Conservation (phyloP, 305 asterid species). For the Solanum hybrid region DNA sequence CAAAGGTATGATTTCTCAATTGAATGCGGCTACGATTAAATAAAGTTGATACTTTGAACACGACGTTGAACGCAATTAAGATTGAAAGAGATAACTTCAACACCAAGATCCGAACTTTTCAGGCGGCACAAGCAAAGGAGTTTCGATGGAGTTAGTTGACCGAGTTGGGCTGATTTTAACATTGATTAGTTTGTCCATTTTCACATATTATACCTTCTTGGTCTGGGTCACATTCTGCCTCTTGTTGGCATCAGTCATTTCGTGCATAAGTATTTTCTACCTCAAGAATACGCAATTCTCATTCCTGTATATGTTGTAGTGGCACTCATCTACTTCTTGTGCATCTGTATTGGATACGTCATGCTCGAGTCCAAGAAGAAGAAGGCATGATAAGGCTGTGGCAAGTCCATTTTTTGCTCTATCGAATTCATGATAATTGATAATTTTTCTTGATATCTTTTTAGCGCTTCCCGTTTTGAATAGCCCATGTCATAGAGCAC, state of each 20-base stretch:
- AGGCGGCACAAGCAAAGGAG: neutral
- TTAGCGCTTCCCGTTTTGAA: neutral
- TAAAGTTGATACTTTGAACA: neutral
- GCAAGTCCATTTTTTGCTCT: neutral
- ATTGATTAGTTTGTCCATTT: neutral
- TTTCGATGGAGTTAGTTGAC: neutral
- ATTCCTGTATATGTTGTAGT: no score
- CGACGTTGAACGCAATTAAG: neutral
- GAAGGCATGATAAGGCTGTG: conserved; percentile 22
- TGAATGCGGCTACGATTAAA: no score
- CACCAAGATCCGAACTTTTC: neutral
- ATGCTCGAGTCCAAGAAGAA: no score
- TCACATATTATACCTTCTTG: neutral
- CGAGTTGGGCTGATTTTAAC: neutral
- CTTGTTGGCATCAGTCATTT: no score
- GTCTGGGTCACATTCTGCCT: neutral
- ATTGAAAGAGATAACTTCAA: neutral
- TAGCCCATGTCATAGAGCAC: neutral
- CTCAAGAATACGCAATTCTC: no score
- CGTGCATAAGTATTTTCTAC: no score
- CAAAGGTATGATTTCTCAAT: no score
- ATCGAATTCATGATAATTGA: neutral
- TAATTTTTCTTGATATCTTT: neutral
- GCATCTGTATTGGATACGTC: no score
- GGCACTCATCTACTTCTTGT: no score